phyloP scores from a whole-genome alignment of 371 early-diverging fungal genomes.

The Encephalitozoon intestinalis region DNA sequence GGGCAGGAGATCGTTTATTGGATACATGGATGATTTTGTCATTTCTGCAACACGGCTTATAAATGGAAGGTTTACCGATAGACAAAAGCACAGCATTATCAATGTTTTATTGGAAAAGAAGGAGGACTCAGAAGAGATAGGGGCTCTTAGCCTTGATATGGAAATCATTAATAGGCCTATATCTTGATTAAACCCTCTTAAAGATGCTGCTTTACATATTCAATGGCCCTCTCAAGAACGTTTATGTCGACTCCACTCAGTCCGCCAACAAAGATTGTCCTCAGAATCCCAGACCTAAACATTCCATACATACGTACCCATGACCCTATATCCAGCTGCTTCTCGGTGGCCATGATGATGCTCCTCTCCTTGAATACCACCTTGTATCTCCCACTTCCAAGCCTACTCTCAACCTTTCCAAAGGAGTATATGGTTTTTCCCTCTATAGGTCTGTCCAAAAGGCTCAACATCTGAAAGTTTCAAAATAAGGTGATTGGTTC shows the following conservation, averaged over 20 bases:
- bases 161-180: not conserved
- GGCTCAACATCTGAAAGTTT: not conserved
- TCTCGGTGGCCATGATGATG: not conserved
- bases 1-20: slow-evolving; percentile 32
- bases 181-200: not conserved
- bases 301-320: slow-evolving; percentile 23
- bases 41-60: slow-evolving; percentile 51
- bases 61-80: slow-evolving; percentile 51
- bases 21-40: slow-evolving; percentile 44
- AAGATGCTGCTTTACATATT: not conserved
- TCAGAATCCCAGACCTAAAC: not conserved
- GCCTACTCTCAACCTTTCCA: not conserved
- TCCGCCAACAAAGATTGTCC: not conserved
- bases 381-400: not conserved
- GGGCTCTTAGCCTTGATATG: not conserved
- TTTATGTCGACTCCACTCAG: slow-evolving; percentile 10
- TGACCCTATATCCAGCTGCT: not conserved
- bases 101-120: slow-evolving; percentile 39
- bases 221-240: slow-evolving; percentile 1
- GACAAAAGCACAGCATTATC: slow-evolving; percentile 45
- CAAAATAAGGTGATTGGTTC: not conserved
- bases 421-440: slow-evolving; percentile 14
- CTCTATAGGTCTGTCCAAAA: not conserved
- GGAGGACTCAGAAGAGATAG: not conserved
- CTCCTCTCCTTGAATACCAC: not conserved